These are phyloP conservation scores for Tylopilus balloui DNA, from an alignment of 768 basidiomycete genomes.

Conservation along the genomic window DNA sequence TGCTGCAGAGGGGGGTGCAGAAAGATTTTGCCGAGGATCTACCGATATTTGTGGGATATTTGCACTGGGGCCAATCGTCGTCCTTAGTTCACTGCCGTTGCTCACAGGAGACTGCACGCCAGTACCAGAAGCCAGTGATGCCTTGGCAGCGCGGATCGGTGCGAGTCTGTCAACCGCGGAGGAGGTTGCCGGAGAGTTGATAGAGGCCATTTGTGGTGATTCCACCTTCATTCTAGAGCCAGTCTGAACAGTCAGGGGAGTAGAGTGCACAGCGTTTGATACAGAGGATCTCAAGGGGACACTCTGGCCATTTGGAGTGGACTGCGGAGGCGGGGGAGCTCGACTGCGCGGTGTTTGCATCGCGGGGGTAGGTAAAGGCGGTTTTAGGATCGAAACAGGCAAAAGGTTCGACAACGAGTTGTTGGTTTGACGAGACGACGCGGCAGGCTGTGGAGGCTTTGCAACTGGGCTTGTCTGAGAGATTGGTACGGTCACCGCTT, in stretches of 20 bases:
- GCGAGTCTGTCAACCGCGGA: slow-evolving; percentile 27
- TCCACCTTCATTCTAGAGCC: slow-evolving; percentile 14
- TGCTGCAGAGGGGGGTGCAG: neutral
- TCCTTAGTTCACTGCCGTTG: neutral
- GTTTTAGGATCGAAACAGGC: neutral
- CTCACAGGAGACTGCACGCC: slow-evolving; percentile 10
- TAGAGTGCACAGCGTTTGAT: neutral
- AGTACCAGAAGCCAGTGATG: slow-evolving; percentile 15
- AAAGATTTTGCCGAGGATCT: slow-evolving; percentile 2
- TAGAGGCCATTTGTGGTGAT: slow-evolving; percentile 10
- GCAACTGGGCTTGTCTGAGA: neutral
- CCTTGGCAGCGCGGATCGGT: slow-evolving; percentile 33
- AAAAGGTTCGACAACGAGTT: slow-evolving; percentile 17
- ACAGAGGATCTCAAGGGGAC: neutral
- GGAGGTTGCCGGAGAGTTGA: slow-evolving; percentile 5
- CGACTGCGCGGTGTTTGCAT: neutral
- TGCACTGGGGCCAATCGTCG: neutral
- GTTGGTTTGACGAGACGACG: slow-evolving; percentile 16
- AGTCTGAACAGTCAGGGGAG: slow-evolving; percentile 12
- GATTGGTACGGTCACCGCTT: neutral
- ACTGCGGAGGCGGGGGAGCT: neutral
- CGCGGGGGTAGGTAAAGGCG: neutral
- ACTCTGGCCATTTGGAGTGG: neutral
- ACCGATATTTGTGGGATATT: neutral
- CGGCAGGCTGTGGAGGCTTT: slow-evolving; percentile 2